Base-by-base conservation (phyloP, 139 green algal genomes). In the Micromonas commoda region DNA sequence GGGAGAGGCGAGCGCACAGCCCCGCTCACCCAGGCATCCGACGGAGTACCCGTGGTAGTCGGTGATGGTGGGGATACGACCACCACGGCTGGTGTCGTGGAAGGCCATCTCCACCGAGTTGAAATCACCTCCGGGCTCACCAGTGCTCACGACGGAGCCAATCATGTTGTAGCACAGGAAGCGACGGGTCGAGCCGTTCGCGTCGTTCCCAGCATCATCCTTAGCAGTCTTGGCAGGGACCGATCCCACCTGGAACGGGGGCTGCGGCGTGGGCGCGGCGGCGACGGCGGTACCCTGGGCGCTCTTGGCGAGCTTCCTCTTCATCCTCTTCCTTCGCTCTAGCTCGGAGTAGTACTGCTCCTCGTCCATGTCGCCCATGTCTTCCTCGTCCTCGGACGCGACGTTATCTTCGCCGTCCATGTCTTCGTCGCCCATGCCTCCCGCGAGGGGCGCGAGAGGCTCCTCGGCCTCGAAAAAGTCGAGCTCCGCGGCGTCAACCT, bases 11-110 rank as follows among this genome's bases (percentile, higher is more conserved):
- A 93, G 91, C 19, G 89, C 45, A 9, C 84, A 86, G 3, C 93
- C 93, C 35, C 85, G 83, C 64, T 83, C 77, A 1, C 88, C 82
- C n/a, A 97, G 82, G 0, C 84, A 78, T 0, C 83, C 93, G 65
- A 92, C 63, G 0, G 76, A 86, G 82, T 96, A 94, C 20, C 88
- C 88, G 60, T 86, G 94, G 72, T 90, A 93, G 83, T 97, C 93
- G 21, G 81, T 93, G 24, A 97, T 71, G 21, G 87, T 80, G 0
- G 93, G 93, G 33, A 96, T 80, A n/a, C 91, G 82, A 28, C 78
- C 60, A 5, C 85, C 82, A 23, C 73, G 71, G 35, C 68, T 61
- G 2, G 85, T 90, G 88, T 97, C 92, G 79, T 97, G 93, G 76
- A 97, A 95, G 1, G 79, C 26, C 1, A 95, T 86, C 88, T 96